phyloP scores from a whole-genome alignment of 225 moss, liverwort and hornwort genomes.

The Takakia lepidozioides region DNA sequence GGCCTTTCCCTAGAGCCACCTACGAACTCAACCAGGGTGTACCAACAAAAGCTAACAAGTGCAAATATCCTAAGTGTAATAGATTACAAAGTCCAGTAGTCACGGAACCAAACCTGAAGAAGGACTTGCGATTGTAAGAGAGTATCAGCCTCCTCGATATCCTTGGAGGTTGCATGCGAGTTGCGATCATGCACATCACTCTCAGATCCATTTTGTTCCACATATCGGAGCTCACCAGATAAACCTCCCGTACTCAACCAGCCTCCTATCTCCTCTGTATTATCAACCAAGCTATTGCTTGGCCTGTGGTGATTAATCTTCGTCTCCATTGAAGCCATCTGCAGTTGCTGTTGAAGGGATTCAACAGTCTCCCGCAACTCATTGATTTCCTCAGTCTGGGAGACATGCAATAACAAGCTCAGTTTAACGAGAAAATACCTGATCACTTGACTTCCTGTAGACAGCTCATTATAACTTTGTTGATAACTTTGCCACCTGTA shows the following conservation, averaged over 20 bases:
- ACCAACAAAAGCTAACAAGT: too few relatives aligned
- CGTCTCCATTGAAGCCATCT: constrained; percentile 51
- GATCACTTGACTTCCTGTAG: too few relatives aligned
- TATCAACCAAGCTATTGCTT: constrained; percentile 64
- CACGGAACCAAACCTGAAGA: constrained; percentile 74
- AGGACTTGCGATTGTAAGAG: constrained; percentile 60
- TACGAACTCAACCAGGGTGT: background rate
- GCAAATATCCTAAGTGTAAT: too few relatives aligned
- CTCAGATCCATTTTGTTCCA: constrained; percentile 78
- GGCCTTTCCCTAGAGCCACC: too few relatives aligned
- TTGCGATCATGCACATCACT: constrained; percentile 48
- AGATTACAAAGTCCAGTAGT: too few relatives aligned
- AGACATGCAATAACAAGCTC: too few relatives aligned
- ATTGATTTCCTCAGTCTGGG: constrained; percentile 73
- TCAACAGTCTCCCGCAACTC: constrained; percentile 66
- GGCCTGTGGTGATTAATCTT: constrained; percentile 52
- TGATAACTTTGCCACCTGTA: too few relatives aligned
- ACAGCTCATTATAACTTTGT: too few relatives aligned
- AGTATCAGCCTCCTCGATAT: constrained; percentile 48
- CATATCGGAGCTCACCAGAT: constrained; percentile 86
- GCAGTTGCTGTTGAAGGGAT: constrained; percentile 75
- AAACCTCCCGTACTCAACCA: constrained; percentile 77
- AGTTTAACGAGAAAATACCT: too few relatives aligned
- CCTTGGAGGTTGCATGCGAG: constrained; percentile 72
- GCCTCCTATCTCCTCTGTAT: constrained; percentile 78